Percentiles rank a stretch among this genome's conserved stretches.
phyloP scores from a whole-genome alignment of 129 eudicot species.

The Apium graveolens region DNA sequence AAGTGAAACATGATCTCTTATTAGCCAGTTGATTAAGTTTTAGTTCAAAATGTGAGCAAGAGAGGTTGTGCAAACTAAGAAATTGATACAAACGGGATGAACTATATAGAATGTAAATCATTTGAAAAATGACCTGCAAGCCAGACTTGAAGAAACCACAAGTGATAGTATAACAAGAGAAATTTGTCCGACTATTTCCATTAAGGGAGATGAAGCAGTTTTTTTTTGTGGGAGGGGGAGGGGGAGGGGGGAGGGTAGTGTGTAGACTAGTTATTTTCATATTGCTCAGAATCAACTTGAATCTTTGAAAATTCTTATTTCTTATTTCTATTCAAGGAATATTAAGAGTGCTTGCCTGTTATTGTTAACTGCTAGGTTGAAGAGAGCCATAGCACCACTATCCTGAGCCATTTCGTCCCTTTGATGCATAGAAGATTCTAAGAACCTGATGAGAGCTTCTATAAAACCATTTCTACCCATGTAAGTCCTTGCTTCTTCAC shows the following conservation, averaged over 20 bases:
- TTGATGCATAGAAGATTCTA: conserved; percentile 48
- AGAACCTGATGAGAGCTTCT: conserved; percentile 66
- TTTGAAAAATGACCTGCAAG: neutral
- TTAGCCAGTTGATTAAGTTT: neutral
- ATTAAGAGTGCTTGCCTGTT: conserved; percentile 50
- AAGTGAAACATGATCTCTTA: neutral
- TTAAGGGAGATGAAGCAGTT: neutral
- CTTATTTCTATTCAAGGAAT: neutral
- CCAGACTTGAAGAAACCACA: neutral
- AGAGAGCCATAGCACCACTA: conserved; percentile 91
- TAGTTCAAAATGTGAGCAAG: neutral
- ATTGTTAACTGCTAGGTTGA: conserved; percentile 87
- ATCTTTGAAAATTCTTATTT: too few relatives aligned
- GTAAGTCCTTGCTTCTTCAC: conserved; percentile 84
- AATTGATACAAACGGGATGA: neutral
- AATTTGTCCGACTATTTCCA: neutral
- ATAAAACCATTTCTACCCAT: conserved; percentile 98
- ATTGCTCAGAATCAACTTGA: neutral
- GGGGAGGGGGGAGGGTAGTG: too few relatives aligned
- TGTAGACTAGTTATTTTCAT: neutral
- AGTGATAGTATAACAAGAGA: neutral
- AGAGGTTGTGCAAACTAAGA: neutral
- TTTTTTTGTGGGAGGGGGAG: neutral
- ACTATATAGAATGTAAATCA: neutral
- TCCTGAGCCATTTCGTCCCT: conserved; percentile 62